phyloP scores from a whole-genome alignment of 345 rosid genomes.

The Mercurialis annua region DNA sequence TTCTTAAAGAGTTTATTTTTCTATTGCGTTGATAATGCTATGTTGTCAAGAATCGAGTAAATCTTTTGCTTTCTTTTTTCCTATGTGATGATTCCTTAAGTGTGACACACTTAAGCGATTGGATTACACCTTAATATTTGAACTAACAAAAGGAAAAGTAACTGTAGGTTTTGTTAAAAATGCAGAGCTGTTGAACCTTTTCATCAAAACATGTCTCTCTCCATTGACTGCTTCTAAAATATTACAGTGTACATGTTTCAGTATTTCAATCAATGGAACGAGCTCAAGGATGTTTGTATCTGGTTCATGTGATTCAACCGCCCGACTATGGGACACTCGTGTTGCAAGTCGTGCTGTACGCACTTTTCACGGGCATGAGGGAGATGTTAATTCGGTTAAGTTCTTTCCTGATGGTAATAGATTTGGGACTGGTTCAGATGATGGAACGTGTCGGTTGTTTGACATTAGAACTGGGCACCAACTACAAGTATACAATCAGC shows the following conservation, averaged over 20 bases:
- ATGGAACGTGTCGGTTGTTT: conserved; percentile 93
- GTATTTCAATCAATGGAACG: conserved; percentile 72
- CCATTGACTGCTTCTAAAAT: conserved; percentile 8
- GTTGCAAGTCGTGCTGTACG: conserved; percentile 94
- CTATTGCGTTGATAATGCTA: not conserved
- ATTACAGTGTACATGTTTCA: conserved; percentile 24
- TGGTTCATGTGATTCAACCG: conserved; percentile 92
- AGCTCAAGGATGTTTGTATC: conserved; percentile 80
- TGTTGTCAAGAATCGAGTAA: not conserved
- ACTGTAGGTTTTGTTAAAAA: not conserved
- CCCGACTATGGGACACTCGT: conserved; percentile 93
- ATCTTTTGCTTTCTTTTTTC: conserved; percentile 1
- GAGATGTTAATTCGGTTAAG: conserved; percentile 84
- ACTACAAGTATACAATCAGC: conserved; percentile 71
- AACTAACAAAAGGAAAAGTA: conserved; percentile 5
- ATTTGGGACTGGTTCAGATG: conserved; percentile 94
- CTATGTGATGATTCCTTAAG: conserved; percentile 3
- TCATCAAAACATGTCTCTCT: not conserved
- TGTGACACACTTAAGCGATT: not conserved
- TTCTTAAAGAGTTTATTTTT: conserved; percentile 1
- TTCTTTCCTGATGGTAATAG: conserved; percentile 95
- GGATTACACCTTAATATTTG: not conserved
- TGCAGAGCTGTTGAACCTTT: not conserved
- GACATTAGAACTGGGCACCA: conserved; percentile 95
- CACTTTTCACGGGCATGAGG: conserved; percentile 89